Base-by-base conservation (phyloP, 2,329 filamentous ascomycete species). In the Colletotrichum theobromicola region DNA sequence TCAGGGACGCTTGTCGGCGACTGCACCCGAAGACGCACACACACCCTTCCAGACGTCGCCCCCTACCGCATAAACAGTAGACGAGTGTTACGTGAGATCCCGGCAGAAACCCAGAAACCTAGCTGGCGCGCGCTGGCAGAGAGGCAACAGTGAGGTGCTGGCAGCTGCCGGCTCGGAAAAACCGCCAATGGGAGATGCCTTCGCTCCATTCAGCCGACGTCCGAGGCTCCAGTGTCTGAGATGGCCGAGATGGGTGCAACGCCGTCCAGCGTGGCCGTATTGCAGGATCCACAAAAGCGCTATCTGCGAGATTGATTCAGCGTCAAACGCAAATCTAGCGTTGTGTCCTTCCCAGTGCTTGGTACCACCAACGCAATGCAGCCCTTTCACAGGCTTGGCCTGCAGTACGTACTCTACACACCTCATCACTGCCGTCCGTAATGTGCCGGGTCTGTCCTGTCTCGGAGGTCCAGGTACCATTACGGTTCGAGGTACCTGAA, bases 251-350 rank as follows among this genome's bases (percentile, higher is more conserved):
- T 58, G 57, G 62, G 61, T 64, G 62, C 37, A 21, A 70, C 65
- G 24, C 53, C 55, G 55, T 46, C 42, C 34, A 60, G 21, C 53
- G 50, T 30, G 62, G 53, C 34, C 55, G 72, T 63, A 62, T 63
- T 46, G 32, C 26, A 32, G 64, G 50, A 34, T 35, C 73, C 73
- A 70, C 70, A 74, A 75, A 70, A 75, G 37, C 60, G 50, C 28
- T 46, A 63, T 67, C 72, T 75, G 68, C 69, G 62, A 75, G 72
- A 75, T 75, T 75, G 72, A 60, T 63, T 57, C 72, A 72, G 63
- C 57, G 57, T 63, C 63, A 63, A 74, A 75, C 68, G 57, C 50
- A 58, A 72, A 74, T 72, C 62, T 74, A 62, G 72, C 68, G 68
- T 72, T 57, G 55, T 57, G 55, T 34, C 53, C 66, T 62, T 74